Evolutionary conservation across 768 basidiomycete species (phyloP), one percentile per base, ranked within the genome.

Genomic region (Calocybe cyanea): DNA sequence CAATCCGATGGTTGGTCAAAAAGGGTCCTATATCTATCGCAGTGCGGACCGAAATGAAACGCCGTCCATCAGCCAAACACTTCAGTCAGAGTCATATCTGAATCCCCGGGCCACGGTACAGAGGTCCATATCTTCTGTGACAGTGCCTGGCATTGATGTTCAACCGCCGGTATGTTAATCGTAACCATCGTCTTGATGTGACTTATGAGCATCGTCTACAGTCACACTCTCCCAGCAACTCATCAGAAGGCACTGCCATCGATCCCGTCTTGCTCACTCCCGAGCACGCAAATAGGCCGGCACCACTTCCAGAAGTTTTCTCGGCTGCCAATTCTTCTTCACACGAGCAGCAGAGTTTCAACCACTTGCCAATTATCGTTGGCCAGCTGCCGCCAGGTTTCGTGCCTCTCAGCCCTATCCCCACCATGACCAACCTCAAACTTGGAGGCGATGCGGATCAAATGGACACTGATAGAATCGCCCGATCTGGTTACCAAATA

Each of bases 201-300:
- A 34, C 46, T 38, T n/a, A n/a, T 32, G 35, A 28, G 10, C 45
- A 18, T 14, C 19, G 41, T 15, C 30, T 31, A 32, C 31, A 77
- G 74, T 72, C 73, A 6, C 63, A 65, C 32, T 66, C 73, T 3
- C 65, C 66, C 7, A 67, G 71, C 2, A 54, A 50, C 21, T 43
- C 62, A 0, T 73, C 74, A 1, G 49, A 62, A 41, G 40, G 50
- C 32, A 57, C 65, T 2, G 49, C 59, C 14, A 37, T 69, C 2
- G 65, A 73, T 37, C 67, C 66, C 0, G 64, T 71, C 1, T 62
- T 76, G 3, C 59, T 78, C 20, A 71, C 73, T 7, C 73, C 77
- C 4, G 70, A 75, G 4, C 57, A 66, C 30, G 66, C 69, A 1
- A 58, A 61, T 46, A 49, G 56, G 32, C 59, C 54, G 13, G 33